A percentile compares a stretch with the other conserved stretches of the same genome.
Evolutionary conservation across 1,139 yeast species (phyloP).

Genomic region (Tardiomyces digboiensis): DNA sequence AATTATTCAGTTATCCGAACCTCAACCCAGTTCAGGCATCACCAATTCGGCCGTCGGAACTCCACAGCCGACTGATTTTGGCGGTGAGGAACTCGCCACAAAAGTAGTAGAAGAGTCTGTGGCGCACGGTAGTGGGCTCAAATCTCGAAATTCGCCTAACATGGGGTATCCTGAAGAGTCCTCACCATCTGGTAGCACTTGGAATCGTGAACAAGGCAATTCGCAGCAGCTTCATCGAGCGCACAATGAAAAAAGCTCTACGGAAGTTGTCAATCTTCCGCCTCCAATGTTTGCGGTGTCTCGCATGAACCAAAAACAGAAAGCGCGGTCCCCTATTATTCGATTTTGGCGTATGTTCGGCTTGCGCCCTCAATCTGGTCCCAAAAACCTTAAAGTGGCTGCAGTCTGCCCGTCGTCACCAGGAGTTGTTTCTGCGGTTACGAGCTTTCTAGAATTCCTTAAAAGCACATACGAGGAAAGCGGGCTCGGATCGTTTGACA

Average conservation of each 20-base stretch:
- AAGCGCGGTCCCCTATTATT: constrained; percentile 28
- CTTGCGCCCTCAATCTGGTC: constrained; percentile 24
- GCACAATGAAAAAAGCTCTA: not conserved
- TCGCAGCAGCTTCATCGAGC: not conserved
- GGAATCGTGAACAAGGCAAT: not conserved
- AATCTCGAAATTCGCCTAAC: not conserved
- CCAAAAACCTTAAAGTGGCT: constrained; percentile 21
- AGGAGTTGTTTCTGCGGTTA: constrained; percentile 17
- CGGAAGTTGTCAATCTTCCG: constrained; percentile 8
- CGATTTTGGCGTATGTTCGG: constrained; percentile 31
- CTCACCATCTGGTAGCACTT: not conserved
- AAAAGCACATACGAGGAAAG: constrained; percentile 28
- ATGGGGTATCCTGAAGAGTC: not conserved
- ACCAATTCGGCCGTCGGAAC: not conserved
- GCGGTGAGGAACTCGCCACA: not conserved
- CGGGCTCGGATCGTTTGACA: constrained; percentile 22
- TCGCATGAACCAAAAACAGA: constrained; percentile 19
- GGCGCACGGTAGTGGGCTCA: not conserved
- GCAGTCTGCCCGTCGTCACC: constrained; percentile 23
- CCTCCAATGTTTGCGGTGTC: constrained; percentile 22
- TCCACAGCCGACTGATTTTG: not conserved
- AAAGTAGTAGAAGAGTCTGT: not conserved
- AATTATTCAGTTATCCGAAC: not conserved
- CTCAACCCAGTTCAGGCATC: not conserved
- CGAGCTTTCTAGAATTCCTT: constrained; percentile 17